These are phyloP conservation scores for Pseudopithomyces chartarum DNA, from an alignment of 2,329 filamentous ascomycete genomes.

Conservation along the genomic window DNA sequence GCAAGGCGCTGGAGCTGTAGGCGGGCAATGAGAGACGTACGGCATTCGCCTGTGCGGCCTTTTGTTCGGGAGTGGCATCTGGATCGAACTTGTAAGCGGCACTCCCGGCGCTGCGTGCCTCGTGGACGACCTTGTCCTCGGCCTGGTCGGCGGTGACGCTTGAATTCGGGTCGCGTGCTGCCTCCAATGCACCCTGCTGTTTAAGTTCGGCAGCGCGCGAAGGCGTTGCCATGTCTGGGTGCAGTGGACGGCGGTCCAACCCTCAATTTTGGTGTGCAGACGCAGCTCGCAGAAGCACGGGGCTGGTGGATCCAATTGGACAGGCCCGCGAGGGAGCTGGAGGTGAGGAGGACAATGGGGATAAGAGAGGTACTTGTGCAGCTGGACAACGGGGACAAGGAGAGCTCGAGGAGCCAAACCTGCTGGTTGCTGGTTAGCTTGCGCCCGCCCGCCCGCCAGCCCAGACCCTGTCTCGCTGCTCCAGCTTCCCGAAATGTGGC, in stretches of 20 bases:
- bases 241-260: background rate
- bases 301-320: slow-evolving; percentile 4
- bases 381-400: background rate
- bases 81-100: slow-evolving; percentile 87
- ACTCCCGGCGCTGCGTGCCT: slow-evolving; percentile 79
- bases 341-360: background rate
- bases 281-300: background rate
- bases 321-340: slow-evolving; percentile 3
- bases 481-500: background rate
- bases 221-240: slow-evolving; percentile 33
- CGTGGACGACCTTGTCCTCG: slow-evolving; percentile 73
- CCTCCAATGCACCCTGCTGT: slow-evolving; percentile 78
- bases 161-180: slow-evolving; percentile 73
- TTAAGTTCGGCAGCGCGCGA: slow-evolving; percentile 68
- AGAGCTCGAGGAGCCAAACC: background rate
- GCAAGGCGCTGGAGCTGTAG: background rate
- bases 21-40: slow-evolving; percentile 58
- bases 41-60: slow-evolving; percentile 76
- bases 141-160: slow-evolving; percentile 71
- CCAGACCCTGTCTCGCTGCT: slow-evolving; percentile 1
- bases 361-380: background rate
- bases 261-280: background rate
- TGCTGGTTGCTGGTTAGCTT: slow-evolving; percentile 4
- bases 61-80: slow-evolving; percentile 80
- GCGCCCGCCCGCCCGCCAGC: background rate